phyloP scores from a whole-genome alignment of 1,139 yeast genomes.

The Candida sanyaensis region DNA sequence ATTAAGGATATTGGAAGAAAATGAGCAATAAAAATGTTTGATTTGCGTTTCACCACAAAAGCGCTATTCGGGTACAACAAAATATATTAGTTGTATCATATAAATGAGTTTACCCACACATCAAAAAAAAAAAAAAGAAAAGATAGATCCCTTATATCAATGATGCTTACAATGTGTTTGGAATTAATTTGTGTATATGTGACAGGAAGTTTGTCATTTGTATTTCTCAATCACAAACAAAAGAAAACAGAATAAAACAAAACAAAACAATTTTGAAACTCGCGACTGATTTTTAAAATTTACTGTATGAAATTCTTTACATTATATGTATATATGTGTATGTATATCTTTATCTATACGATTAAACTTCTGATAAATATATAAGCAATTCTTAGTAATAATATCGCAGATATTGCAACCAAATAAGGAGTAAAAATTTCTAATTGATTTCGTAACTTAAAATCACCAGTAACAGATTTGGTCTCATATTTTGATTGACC shows the following conservation, averaged over 20 bases:
- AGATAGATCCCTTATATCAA: too few relatives aligned
- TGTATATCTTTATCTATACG: slow-evolving; percentile 4
- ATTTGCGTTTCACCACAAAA: not conserved
- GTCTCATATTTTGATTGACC: slow-evolving; percentile 18
- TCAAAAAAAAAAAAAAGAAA: too few relatives aligned
- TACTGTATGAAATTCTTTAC: too few relatives aligned
- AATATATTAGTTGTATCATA: not conserved
- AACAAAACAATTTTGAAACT: not conserved
- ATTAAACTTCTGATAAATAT: slow-evolving; percentile 7
- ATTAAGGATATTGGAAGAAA: not conserved
- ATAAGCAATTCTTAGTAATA: slow-evolving; percentile 17
- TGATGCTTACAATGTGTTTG: too few relatives aligned
- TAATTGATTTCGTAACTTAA: slow-evolving; percentile 23
- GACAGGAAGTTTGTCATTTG: too few relatives aligned
- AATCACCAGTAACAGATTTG: slow-evolving; percentile 29
- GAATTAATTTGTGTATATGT: too few relatives aligned
- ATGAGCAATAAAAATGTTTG: not conserved
- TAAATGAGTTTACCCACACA: too few relatives aligned
- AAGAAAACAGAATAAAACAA: not conserved
- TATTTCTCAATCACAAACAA: not conserved
- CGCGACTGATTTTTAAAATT: too few relatives aligned
- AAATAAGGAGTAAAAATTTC: slow-evolving; percentile 25
- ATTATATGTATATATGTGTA: not conserved
- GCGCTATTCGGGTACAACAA: not conserved
- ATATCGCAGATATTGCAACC: slow-evolving; percentile 17